Percentiles rank a stretch among this genome's conserved stretches.
Conservation (phyloP, 257 asterid genomes). For the Nicotiana paniculata region DNA sequence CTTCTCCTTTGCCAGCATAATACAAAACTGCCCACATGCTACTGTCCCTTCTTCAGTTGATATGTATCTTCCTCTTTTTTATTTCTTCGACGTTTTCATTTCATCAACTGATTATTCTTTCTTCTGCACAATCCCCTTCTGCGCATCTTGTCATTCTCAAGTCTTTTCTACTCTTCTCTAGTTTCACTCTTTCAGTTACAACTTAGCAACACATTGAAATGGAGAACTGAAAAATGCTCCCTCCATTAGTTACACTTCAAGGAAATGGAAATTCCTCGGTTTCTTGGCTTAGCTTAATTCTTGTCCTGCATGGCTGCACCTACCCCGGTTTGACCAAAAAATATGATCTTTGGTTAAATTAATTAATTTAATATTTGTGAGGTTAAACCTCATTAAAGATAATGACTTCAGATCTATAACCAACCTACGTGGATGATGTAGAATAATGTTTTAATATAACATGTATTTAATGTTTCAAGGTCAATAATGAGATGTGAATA, state of each 20-base stretch:
- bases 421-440: too few relatives aligned
- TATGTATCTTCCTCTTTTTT: not conserved
- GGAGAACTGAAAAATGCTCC: conserved; percentile 6
- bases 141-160: conserved; percentile 24
- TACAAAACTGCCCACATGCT: conserved; percentile 13
- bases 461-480: too few relatives aligned
- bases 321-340: too few relatives aligned
- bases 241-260: not conserved
- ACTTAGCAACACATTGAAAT: conserved; percentile 33
- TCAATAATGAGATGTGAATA: too few relatives aligned
- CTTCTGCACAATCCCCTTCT: conserved; percentile 2
- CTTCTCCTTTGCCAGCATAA: conserved; percentile 9
- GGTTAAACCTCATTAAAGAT: too few relatives aligned
- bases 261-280: too few relatives aligned
- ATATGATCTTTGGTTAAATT: too few relatives aligned
- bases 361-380: too few relatives aligned
- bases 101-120: not conserved
- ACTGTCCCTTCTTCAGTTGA: not conserved
- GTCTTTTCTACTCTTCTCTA: conserved; percentile 16
- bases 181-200: conserved; percentile 11
- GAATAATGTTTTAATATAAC: too few relatives aligned
- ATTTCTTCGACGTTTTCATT: conserved; percentile 3
- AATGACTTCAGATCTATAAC: too few relatives aligned
- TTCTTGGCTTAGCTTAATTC: too few relatives aligned
- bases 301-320: too few relatives aligned